Percentiles rank a stretch among this genome's conserved stretches.
Evolutionary conservation across 1,284 basidiomycete species (phyloP).

Genomic region (Sutorius eximius): DNA sequence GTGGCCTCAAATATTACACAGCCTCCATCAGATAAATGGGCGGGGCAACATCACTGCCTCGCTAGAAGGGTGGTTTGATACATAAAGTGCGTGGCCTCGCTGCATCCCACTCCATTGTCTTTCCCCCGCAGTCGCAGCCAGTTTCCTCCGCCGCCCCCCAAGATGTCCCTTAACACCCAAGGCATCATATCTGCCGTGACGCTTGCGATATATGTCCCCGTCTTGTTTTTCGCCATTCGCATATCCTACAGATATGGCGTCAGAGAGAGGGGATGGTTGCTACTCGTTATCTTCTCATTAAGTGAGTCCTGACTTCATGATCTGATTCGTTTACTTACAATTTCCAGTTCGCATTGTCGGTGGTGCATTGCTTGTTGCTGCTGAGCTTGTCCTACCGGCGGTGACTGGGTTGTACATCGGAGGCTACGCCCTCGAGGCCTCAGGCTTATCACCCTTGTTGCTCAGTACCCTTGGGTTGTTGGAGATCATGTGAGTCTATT

Average conservation of each 20-base stretch:
- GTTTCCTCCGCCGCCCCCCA: neutral
- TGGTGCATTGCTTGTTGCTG: conserved; percentile 55
- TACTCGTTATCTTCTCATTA: conserved; percentile 53
- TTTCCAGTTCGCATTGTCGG: conserved; percentile 54
- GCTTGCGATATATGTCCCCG: conserved; percentile 54
- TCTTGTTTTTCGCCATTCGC: conserved; percentile 44
- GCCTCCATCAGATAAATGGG: conserved; percentile 9
- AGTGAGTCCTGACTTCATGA: conserved; percentile 35
- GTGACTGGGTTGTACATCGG: conserved; percentile 47
- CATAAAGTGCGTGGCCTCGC: conserved; percentile 20
- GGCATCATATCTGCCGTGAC: conserved; percentile 58
- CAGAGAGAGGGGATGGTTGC: conserved; percentile 60
- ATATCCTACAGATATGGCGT: conserved; percentile 53
- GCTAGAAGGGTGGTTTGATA: conserved; percentile 3
- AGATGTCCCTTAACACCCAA: conserved; percentile 41
- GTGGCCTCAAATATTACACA: conserved; percentile 6
- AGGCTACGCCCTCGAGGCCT: conserved; percentile 54
- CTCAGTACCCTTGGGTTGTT: conserved; percentile 59
- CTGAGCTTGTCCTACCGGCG: conserved; percentile 39
- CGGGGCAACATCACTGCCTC: conserved; percentile 20
- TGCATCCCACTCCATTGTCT: neutral
- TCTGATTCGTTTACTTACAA: conserved; percentile 10
- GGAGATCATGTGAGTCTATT: conserved; percentile 53
- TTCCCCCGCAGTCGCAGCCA: neutral
- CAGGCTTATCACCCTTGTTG: conserved; percentile 54